phyloP scores from a whole-genome alignment of 345 rosid species.

The Garcia nutans region DNA sequence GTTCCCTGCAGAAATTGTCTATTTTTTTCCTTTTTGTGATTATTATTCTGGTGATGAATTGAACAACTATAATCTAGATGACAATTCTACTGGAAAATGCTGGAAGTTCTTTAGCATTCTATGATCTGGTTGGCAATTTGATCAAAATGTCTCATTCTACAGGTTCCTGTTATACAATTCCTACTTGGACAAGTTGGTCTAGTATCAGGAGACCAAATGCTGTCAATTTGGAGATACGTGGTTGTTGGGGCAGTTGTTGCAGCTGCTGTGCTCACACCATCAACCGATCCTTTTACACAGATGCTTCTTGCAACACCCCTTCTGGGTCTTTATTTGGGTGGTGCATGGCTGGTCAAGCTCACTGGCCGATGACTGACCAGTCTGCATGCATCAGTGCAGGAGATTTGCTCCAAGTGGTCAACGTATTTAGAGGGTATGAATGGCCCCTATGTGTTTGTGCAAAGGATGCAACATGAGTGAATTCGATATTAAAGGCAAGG shows the following conservation, averaged over 20 bases:
- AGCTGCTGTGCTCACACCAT: constrained; percentile 93
- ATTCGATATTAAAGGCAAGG: background rate
- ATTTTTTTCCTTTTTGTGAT: background rate
- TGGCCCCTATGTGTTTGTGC: constrained; percentile 4
- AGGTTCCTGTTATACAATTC: constrained; percentile 97
- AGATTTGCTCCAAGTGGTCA: background rate
- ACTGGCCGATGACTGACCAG: constrained; percentile 53
- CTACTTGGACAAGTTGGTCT: constrained; percentile 89
- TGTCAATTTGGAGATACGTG: constrained; percentile 94
- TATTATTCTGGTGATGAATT: background rate
- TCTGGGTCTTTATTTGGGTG: constrained; percentile 89
- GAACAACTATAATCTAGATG: background rate
- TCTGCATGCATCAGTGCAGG: background rate
- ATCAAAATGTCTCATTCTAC: constrained; percentile 15
- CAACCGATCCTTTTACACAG: constrained; percentile 97
- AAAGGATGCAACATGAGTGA: constrained; percentile 10
- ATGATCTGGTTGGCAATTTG: background rate
- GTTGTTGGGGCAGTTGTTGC: constrained; percentile 92
- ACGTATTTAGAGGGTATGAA: background rate
- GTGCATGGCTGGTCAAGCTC: constrained; percentile 90
- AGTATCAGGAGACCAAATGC: constrained; percentile 90
- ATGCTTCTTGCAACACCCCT: constrained; percentile 86
- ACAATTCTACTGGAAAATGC: background rate
- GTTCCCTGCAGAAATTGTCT: background rate
- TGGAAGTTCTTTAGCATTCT: background rate